Conservation (phyloP, 2,329 filamentous ascomycete genomes). For the Ophiostoma sp. region DNA sequence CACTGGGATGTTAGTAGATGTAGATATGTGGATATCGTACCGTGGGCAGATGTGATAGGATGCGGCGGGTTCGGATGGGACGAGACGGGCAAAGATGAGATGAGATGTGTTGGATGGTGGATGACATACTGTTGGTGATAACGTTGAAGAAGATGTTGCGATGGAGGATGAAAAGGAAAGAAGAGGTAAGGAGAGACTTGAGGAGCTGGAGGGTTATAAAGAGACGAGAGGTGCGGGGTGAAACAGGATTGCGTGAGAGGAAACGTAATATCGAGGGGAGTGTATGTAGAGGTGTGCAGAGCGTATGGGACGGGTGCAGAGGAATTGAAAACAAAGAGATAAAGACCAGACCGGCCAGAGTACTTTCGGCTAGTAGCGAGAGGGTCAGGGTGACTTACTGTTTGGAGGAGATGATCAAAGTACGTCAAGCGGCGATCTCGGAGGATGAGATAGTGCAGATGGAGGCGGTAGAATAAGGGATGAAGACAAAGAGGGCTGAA, state of each 20-base stretch:
- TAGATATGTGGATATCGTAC: constrained; percentile 17
- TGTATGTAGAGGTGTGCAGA: too few relatives aligned
- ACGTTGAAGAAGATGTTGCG: background rate
- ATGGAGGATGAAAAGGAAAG: background rate
- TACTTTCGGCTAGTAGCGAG: background rate
- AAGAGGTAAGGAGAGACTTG: background rate
- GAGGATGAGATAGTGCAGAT: background rate
- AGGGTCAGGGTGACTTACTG: background rate
- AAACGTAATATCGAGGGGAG: too few relatives aligned
- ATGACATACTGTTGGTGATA: background rate
- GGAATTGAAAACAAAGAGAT: too few relatives aligned
- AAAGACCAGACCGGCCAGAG: background rate
- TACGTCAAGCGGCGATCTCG: background rate
- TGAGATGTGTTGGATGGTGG: background rate
- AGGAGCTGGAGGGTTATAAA: background rate
- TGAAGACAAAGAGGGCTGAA: too few relatives aligned
- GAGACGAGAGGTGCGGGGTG: background rate
- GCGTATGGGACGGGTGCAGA: too few relatives aligned
- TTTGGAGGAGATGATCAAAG: background rate
- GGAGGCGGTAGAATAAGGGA: background rate
- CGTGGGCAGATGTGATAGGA: background rate
- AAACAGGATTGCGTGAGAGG: too few relatives aligned
- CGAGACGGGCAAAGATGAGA: background rate
- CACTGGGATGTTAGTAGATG: constrained; percentile 52
- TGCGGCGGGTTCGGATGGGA: too few relatives aligned